Percentiles rank a stretch among this genome's conserved stretches.
Evolutionary conservation across 1,139 yeast species (phyloP).

Genomic region (Kurtzmaniella quercitrusa): DNA sequence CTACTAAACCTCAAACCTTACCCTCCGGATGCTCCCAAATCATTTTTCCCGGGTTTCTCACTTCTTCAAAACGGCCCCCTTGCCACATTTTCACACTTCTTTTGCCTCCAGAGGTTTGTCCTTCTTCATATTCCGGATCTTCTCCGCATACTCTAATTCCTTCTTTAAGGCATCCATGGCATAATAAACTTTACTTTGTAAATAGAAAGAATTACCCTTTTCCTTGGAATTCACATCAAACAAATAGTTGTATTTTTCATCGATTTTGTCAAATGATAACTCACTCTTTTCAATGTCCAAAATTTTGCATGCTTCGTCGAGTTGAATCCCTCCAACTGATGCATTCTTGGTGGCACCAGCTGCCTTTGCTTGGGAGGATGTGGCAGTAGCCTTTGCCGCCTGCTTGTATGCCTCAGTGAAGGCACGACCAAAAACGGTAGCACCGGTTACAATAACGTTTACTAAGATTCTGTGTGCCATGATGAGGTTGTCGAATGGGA

Average conservation of each 20-base stretch:
- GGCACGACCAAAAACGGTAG: slow-evolving; percentile 93
- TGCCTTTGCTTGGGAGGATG: slow-evolving; percentile 55
- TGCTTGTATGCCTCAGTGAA: slow-evolving; percentile 96
- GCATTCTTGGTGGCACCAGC: slow-evolving; percentile 47
- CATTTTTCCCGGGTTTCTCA: too few relatives aligned
- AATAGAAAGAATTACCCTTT: slow-evolving; percentile 88
- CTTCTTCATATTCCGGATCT: slow-evolving; percentile 24
- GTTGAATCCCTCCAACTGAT: slow-evolving; percentile 69
- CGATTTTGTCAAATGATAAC: slow-evolving; percentile 55
- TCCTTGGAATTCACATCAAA: slow-evolving; percentile 89
- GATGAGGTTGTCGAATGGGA: slow-evolving; percentile 5
- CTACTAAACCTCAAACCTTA: too few relatives aligned
- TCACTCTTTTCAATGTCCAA: slow-evolving; percentile 68
- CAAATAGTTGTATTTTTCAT: slow-evolving; percentile 74
- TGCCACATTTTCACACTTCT: too few relatives aligned
- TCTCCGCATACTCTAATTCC: slow-evolving; percentile 42
- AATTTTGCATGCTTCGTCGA: slow-evolving; percentile 90
- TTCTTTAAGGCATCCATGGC: slow-evolving; percentile 47
- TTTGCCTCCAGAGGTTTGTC: slow-evolving; percentile 9
- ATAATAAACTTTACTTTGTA: slow-evolving; percentile 87
- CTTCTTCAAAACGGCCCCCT: too few relatives aligned
- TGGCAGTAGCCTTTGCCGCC: slow-evolving; percentile 84
- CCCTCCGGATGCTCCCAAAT: too few relatives aligned
- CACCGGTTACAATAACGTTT: slow-evolving; percentile 90
- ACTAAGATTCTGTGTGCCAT: slow-evolving; percentile 90